Conservation (phyloP, 2,329 filamentous ascomycete genomes). For the Epichloe baconii region DNA sequence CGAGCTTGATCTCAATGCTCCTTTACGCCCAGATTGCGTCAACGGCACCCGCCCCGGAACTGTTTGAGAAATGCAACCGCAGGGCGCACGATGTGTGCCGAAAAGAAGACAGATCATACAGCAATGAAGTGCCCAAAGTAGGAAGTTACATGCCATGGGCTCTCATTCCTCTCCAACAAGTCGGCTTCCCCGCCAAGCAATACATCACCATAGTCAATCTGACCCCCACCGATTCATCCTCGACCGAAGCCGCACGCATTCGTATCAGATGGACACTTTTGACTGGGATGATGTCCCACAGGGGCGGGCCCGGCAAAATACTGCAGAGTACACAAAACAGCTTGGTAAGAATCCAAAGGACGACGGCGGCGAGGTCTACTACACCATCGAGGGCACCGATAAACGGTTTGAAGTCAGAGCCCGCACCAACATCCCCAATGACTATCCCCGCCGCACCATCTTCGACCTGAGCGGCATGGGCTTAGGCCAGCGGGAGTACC, state of each 20-base stretch:
- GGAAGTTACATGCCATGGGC: conserved; percentile 7
- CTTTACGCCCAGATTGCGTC: background rate
- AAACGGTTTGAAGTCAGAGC: conserved; percentile 18
- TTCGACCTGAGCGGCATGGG: conserved; percentile 20
- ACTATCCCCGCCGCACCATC: conserved; percentile 14
- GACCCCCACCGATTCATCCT: conserved; percentile 19
- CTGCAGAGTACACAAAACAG: conserved; percentile 14
- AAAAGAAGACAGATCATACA: conserved; percentile 5
- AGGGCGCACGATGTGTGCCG: conserved; percentile 1
- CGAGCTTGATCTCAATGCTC: background rate
- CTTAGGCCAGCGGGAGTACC: conserved; percentile 20
- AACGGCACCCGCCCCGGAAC: background rate
- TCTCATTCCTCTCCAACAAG: background rate
- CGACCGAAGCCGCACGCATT: conserved; percentile 14
- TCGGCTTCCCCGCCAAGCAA: conserved; percentile 9
- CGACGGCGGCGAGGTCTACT: conserved; percentile 21
- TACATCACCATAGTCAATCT: conserved; percentile 23
- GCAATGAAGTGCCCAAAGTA: background rate
- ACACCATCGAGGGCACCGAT: conserved; percentile 16
- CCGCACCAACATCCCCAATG: conserved; percentile 17
- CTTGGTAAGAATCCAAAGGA: conserved; percentile 9
- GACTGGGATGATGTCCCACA: conserved; percentile 21
- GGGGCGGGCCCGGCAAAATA: conserved; percentile 18
- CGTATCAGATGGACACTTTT: conserved; percentile 19
- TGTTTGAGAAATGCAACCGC: background rate